Base-by-base conservation (phyloP, 345 rosid genomes). In the Orychophragmus violaceus region DNA sequence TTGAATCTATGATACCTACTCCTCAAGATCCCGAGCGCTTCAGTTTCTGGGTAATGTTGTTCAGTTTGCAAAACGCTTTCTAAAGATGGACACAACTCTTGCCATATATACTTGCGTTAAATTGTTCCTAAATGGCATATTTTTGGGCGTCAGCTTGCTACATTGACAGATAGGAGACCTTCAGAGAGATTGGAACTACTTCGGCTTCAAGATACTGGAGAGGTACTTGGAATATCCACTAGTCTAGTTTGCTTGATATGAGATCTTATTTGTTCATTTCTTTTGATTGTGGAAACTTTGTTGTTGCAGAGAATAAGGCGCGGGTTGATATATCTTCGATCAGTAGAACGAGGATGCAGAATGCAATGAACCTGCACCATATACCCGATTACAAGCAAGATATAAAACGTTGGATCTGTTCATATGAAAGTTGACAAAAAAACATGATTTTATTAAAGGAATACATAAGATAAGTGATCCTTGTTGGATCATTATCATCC, bases 31-130 rank as follows among this genome's bases (percentile, higher is more conserved):
- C 95, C 0, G 99, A 94, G 74, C 82, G 79, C 64, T 90, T 94
- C 79, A 90, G 99, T 75, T 94, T 90, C 76, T 94, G 99, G 99
- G 99, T 94, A 83, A 56, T 41, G 19, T 53, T 64, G 22, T 62
- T 66, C 11, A 46, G 30, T 66, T 6, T 39, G 5, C 21, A 44
- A 71, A 59, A 61, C 59, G 23, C 23, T 76, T 23, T 64, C 58
- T 48, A 68, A 35, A 59, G 30, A 36, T 69, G 58, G 37, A 25
- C 29, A 55, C 10, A 42, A 42, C 44, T 30, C 37, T 23, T 42
- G 48, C 61, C 62, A 23, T 62, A 8, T 45, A 22, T 33, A 17
- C 33, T 16, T 36, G 30, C 10, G 5, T 33, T 44, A 11, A 68
- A 22, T 22, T 63, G 12, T 71, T 22, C 4, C 55, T 59, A 28